Base-by-base conservation (phyloP, 208 protist species). In the Trypanosoma conorhini region DNA sequence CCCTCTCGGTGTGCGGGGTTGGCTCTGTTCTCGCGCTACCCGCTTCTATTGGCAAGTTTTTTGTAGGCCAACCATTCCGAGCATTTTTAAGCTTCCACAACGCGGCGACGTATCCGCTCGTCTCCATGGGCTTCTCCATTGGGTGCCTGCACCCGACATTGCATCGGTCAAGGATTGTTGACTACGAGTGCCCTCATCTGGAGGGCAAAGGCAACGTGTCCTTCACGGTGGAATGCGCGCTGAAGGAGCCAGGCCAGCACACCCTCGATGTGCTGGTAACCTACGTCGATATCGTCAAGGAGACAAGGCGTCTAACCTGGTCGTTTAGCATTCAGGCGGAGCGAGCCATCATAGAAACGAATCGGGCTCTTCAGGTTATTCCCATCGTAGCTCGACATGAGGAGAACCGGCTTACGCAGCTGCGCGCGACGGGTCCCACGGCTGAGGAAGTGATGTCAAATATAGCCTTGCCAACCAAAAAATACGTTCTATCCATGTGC, bases 31-130 rank as follows among this genome's bases (percentile, higher is more conserved):
- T 94, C 22, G 76, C 79, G 38, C 42, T 94, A 42, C 88, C 88
- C 0, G 55, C 68, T 50, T 77, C 73, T 31, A 58, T 94, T 44
- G 81, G 82, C 26, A 77, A 74, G 31, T 81, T 87, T 55, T 75
- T 87, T 62, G 76, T 80, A 22, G 62, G 77, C 9, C 83, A 94
- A 58, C 48, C 54, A 4, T 94, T 94, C 64, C 70, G 76, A 24
- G 88, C 88, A 1, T 79, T 94, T 62, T 57, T 94, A 48, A 81
- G 68, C 67, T 86, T 94, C 52, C 70, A 82, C 70, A 94, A 94
- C 76, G 67, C 77, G 26, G 88, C 88, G 21, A 63, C 67, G 26
- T 94, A 94, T 71, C 61, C 74, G 0, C 68, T 94, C 13, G 50
- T 52, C 12, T 55, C 74, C 35, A 42, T 83, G 15, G 38, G 51